phyloP scores from a whole-genome alignment of 2,329 filamentous ascomycete species.

The Ilyonectria sp. region DNA sequence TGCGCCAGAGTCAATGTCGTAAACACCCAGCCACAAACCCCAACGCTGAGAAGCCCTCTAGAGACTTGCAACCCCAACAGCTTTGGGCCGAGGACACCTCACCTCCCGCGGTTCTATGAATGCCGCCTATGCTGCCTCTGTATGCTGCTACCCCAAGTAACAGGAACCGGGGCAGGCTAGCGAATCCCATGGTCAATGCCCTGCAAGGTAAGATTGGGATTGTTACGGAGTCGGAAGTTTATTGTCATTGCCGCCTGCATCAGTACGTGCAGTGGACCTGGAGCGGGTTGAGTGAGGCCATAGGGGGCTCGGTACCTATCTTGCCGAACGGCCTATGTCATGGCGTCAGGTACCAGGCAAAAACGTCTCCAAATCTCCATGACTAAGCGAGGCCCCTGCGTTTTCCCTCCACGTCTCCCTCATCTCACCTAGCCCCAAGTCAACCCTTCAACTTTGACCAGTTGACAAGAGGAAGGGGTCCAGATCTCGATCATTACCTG shows the following conservation, averaged over 20 bases:
- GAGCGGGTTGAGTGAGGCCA: not conserved
- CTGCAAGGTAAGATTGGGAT: not conserved
- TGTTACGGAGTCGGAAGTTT: not conserved
- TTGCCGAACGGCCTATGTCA: not conserved
- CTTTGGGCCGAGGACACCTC: not conserved
- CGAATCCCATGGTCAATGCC: not conserved
- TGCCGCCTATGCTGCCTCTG: not conserved
- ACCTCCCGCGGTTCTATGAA: not conserved
- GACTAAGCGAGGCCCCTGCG: slow-evolving; percentile 18
- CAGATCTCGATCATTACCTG: slow-evolving; percentile 10
- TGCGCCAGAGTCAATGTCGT: slow-evolving; percentile 3
- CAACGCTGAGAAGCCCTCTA: not conserved
- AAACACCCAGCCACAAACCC: slow-evolving; percentile 1
- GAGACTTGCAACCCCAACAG: not conserved
- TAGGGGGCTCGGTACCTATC: not conserved
- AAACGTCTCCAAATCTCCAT: slow-evolving; percentile 21
- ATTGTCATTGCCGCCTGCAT: not conserved
- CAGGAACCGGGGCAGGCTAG: not conserved
- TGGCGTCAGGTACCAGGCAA: slow-evolving; percentile 7
- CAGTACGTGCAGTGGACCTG: not conserved
- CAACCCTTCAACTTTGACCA: slow-evolving; percentile 15
- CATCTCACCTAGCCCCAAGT: slow-evolving; percentile 12
- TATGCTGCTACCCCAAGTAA: not conserved
- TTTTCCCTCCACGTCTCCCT: slow-evolving; percentile 35
- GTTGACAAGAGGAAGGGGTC: slow-evolving; percentile 16